Base-by-base conservation (phyloP, 495 filamentous ascomycete species). In the Tetracladium marchalianum region DNA sequence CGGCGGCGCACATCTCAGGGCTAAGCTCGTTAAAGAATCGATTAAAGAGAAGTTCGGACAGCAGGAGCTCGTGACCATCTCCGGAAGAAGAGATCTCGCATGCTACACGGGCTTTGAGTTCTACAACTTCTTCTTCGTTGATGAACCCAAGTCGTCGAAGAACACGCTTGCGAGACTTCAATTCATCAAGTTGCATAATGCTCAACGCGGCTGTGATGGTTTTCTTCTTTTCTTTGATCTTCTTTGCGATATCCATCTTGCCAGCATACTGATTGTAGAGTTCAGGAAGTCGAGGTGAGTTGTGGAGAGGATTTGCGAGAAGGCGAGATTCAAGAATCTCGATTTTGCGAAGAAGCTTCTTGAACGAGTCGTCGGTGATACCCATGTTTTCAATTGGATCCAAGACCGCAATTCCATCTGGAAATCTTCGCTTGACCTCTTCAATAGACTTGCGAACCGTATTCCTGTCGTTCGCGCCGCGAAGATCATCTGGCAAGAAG, bases 371-470 rank as follows among this genome's bases (percentile, higher is more conserved):
- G 60, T 97, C 92, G 12, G 70, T 81, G 60, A 98, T 96, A 11
- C 74, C 69, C 92, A 97, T 96, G 57, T 93, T 85, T 58, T 97
- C 89, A 42, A 98, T 79, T 0, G 92, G 93, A 60, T 98, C 92
- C 24, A 97, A 62, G 6, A 88, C 63, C 11, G 92, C 80, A 42
- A 97, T 65, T 1, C 92, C 92, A 62, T 97, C 93, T n/a, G 87
- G 85, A 66, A 98, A 95, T 32, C 93, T 80, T 49, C 73, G 76
- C 53, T 81, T 71, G 4, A 90, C 78, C 57, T 96, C 89, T 27
- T 78, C 75, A 19, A 96, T 54, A 18, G 64, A 49, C 54, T 82
- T 84, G 17, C 79, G 80, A 31, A 85, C 77, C 0, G 55, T 66
- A 18, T 84, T 82, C 27, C 79, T 70, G 33, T 84, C 68, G 24